Conservation (phyloP, 2,329 filamentous ascomycete species). For the Coniochaeta prunicola region DNA sequence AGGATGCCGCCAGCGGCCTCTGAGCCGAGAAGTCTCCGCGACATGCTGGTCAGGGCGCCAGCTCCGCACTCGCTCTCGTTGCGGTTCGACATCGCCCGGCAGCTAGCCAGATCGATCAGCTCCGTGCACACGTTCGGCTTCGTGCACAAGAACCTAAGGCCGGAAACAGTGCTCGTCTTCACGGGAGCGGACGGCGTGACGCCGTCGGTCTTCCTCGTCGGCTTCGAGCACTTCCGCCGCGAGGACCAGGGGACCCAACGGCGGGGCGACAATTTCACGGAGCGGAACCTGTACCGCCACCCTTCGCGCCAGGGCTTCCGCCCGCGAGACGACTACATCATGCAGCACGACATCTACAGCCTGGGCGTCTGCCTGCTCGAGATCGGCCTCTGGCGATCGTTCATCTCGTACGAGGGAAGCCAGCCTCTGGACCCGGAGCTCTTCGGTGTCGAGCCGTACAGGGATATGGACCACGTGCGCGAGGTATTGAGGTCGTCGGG, state of each 20-base stretch:
- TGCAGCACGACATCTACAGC: slow-evolving; percentile 51
- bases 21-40: background rate
- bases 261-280: slow-evolving; percentile 28
- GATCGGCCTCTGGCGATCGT: slow-evolving; percentile 38
- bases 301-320: slow-evolving; percentile 33
- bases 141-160: slow-evolving; percentile 15
- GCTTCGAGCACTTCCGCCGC: slow-evolving; percentile 34
- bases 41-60: background rate
- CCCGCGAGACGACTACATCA: slow-evolving; percentile 18
- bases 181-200: background rate
- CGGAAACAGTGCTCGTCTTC: slow-evolving; percentile 8
- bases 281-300: slow-evolving; percentile 43
- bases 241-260: slow-evolving; percentile 22
- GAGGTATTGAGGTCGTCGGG: background rate
- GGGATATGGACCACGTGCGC: background rate
- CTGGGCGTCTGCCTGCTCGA: slow-evolving; percentile 47
- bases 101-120: slow-evolving; percentile 6
- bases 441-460: background rate
- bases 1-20: background rate
- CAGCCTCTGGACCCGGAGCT: background rate
- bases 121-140: slow-evolving; percentile 10
- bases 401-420: slow-evolving; percentile 15
- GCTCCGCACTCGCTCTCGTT: background rate
- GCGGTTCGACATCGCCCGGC: slow-evolving; percentile 1
- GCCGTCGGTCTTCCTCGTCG: slow-evolving; percentile 28